Evolutionary conservation across 139 green algal genomes (phyloP), one percentile per base, ranked within the genome.

Genomic region (Tetradesmus lagerheimii): DNA sequence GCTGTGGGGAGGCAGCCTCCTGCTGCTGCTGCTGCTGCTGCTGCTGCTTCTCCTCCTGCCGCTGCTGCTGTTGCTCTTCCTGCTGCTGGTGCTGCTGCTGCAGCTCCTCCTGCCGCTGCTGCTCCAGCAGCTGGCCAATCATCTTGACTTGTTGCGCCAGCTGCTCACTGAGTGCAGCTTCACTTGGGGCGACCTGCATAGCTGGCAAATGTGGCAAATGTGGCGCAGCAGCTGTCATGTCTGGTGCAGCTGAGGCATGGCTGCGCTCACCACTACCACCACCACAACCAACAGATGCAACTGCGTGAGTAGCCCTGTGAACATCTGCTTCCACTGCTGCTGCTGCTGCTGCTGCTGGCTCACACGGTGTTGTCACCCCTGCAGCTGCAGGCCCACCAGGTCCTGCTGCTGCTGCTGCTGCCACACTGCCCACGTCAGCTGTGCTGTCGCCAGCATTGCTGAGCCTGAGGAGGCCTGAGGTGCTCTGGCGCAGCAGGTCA

Each of bases 21-120:
- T 41, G 71, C 31, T 41, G 71, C 71, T 79, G 71, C 67, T 79
- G 67, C 67, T 79, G 67, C 71, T 38, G 71, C 71, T 79, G 3
- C 57, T 31, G 71, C 71, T 25, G 71, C n/a, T 79, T n/a, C 71
- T 29, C n/a, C 6, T 34, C 14, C 71, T 25, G 29, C 71, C 71
- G n/a, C 29, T 25, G 71, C 71, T 79, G 71, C 71, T 79, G n/a
- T 16, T 66, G 14, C 66, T 77, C 29, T 3, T 35, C 29, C 66
- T 77, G 66, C 25, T 27, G 8, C 31, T 79, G 71, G n/a, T 38
- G 71, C 71, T 79, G 3, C 57, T 31, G 71, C 71, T 25, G 71
- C n/a, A 41, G 71, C 71, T 29, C n/a, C 6, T 34, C 14, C 71
- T 25, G 29, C 71, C 71, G n/a, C 29, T 25, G 71, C 71, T 79